These are phyloP conservation scores for Myochromella boudieri DNA, from an alignment of 768 basidiomycete species.

Conservation along the genomic window DNA sequence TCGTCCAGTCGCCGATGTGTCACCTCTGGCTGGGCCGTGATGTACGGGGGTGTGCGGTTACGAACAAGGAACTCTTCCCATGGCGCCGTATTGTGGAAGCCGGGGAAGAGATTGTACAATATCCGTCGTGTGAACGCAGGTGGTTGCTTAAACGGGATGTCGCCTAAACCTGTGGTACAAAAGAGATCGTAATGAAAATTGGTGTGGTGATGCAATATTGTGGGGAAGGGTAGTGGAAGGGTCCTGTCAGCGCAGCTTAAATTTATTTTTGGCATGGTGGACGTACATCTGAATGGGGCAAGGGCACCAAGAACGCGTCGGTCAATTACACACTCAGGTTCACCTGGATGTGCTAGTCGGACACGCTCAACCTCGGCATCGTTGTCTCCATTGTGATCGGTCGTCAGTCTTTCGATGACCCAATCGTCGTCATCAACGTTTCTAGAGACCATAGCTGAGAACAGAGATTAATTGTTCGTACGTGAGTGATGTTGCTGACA, in stretches of 20 bases:
- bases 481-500: neutral
- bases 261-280: slow-evolving; percentile 17
- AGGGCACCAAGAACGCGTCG: slow-evolving; percentile 74
- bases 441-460: slow-evolving; percentile 52
- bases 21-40: slow-evolving; percentile 64
- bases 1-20: slow-evolving; percentile 49
- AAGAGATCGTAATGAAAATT: neutral
- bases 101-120: slow-evolving; percentile 64
- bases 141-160: slow-evolving; percentile 75
- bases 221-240: slow-evolving; percentile 7
- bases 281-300: slow-evolving; percentile 74
- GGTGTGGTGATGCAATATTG: slow-evolving; percentile 4
- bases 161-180: slow-evolving; percentile 57
- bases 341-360: slow-evolving; percentile 62
- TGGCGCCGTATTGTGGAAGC: slow-evolving; percentile 56
- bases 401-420: slow-evolving; percentile 61
- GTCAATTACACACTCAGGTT: slow-evolving; percentile 66
- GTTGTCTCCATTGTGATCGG: slow-evolving; percentile 70
- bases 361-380: slow-evolving; percentile 65
- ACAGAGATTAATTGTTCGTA: slow-evolving; percentile 2
- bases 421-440: slow-evolving; percentile 47
- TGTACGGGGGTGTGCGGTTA: slow-evolving; percentile 65
- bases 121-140: slow-evolving; percentile 65
- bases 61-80: slow-evolving; percentile 70
- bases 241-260: slow-evolving; percentile 10